phyloP scores from a whole-genome alignment of 1,284 basidiomycete genomes.

The Athelia sp. region DNA sequence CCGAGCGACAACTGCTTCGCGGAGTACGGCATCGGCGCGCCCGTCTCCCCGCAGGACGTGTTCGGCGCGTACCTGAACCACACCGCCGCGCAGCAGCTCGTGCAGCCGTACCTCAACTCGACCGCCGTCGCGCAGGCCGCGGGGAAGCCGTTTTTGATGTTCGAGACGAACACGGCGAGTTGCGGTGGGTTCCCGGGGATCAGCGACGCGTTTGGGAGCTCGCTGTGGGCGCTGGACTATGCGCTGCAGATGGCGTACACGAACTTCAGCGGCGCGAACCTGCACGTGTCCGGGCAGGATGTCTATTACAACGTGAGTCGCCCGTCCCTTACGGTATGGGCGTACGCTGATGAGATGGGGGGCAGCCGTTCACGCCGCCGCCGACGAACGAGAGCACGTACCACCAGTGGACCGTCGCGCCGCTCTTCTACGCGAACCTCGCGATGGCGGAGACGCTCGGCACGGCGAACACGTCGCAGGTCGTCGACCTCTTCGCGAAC shows the following conservation, averaged over 20 bases:
- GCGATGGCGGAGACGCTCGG: conserved; percentile 68
- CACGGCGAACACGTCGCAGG: conserved; percentile 47
- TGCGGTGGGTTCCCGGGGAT: conserved; percentile 80
- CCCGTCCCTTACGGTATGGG: background rate
- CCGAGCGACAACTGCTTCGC: conserved; percentile 52
- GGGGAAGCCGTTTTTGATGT: conserved; percentile 52
- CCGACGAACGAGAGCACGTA: conserved; percentile 55
- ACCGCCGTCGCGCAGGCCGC: conserved; percentile 36
- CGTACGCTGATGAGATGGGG: background rate
- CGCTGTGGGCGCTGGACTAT: conserved; percentile 71
- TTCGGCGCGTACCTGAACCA: conserved; percentile 61
- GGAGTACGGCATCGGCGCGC: conserved; percentile 36
- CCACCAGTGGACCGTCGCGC: conserved; percentile 59
- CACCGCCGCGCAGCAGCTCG: conserved; percentile 37
- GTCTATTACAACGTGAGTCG: conserved; percentile 59
- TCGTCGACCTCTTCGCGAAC: conserved; percentile 57
- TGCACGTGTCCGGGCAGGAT: conserved; percentile 66
- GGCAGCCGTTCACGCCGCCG: conserved; percentile 29
- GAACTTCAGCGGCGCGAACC: conserved; percentile 53
- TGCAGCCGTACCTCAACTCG: conserved; percentile 46
- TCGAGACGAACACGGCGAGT: conserved; percentile 76
- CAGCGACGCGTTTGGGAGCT: conserved; percentile 66
- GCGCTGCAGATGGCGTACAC: conserved; percentile 54
- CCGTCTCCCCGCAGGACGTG: conserved; percentile 43
- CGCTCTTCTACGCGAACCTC: conserved; percentile 67